These are phyloP conservation scores for Platanus orientalis DNA, from an alignment of 164 flowering plant genomes.

Conservation along the genomic window DNA sequence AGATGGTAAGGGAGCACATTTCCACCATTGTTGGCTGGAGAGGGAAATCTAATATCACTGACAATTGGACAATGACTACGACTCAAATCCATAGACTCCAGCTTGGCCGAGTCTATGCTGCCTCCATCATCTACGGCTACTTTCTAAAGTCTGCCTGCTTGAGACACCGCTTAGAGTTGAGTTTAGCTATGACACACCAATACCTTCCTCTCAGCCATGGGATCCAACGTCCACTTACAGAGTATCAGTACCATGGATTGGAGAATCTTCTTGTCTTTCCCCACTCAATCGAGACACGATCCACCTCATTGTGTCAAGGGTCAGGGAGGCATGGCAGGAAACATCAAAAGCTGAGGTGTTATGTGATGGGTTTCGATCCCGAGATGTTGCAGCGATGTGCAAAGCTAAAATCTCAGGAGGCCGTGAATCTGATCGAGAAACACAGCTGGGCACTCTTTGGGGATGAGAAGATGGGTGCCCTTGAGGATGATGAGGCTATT, in stretches of 20 bases:
- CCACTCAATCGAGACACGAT: constrained; percentile 8
- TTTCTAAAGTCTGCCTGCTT: constrained; percentile 66
- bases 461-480: constrained; percentile 22
- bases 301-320: constrained; percentile 26
- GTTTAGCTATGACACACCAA: constrained; percentile 22
- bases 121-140: constrained; percentile 79
- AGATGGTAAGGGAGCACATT: constrained; percentile 70
- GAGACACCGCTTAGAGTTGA: constrained; percentile 52
- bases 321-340: constrained; percentile 14
- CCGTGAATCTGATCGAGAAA: constrained; percentile 53
- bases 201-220: constrained; percentile 20
- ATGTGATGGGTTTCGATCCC: constrained; percentile 53
- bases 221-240: constrained; percentile 21
- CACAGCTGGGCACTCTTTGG: constrained; percentile 74
- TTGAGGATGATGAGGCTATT: constrained; percentile 38
- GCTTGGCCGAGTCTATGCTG: constrained; percentile 56
- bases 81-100: constrained; percentile 38
- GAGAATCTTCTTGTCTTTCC: constrained; percentile 25
- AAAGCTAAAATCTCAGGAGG: constrained; percentile 58
- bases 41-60: constrained; percentile 48
- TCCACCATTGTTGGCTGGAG: constrained; percentile 49
- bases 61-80: constrained; percentile 48
- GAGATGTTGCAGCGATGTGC: constrained; percentile 67
- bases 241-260: constrained; percentile 20
- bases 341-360: constrained; percentile 35